Evolutionary conservation across 2,329 filamentous ascomycete species (phyloP), one percentile per base, ranked within the genome.

Genomic region (Xylogone sp.): DNA sequence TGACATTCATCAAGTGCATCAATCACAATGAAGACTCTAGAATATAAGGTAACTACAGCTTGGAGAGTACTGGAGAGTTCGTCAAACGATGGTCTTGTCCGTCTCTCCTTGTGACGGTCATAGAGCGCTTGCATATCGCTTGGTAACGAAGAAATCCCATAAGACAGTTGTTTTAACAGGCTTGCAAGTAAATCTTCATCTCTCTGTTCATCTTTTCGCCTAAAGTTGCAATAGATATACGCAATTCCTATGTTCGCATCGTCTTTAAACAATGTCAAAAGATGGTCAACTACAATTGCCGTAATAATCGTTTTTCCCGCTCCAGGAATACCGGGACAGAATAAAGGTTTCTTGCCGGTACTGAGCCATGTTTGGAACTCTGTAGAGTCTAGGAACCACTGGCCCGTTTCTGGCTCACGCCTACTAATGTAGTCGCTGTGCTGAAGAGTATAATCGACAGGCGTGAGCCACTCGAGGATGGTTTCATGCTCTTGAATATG

Each of bases 251-350:
- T 43, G 1, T 8, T 48, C 0, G 13, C 0, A 16, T 68, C 55
- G 1, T 61, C 52, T 0, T 50, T 9, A 39, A 65, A 68, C 2
- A 22, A 31, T 1, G 21, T 49, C 3, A n/a, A 13, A 1, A 80
- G 61, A 20, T 75, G 9, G 2, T 78, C 65, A 0, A 79, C 56
- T 0, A 74, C 66, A 8, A 71, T 67, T 0, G 74, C 68, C 0
- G 71, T 60, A 1, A 75, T 48, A 3, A 76, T 74, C 0, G 75
- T 78, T 58, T 79, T 80, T 1, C 76, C 75, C 0, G 74, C 71
- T 3, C 76, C 75, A 0, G 74, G 74, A 13, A 75, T 73, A 0
- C 75, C 74, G 2, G 67, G 68, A 53, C 74, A 79, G 54, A 75
- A 77, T 0, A 80, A 53, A 0, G 63, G 73, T 21, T 65, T 53